These are phyloP conservation scores for Craterostigma plantagineum DNA, from an alignment of 257 asterid genomes.

Conservation along the genomic window DNA sequence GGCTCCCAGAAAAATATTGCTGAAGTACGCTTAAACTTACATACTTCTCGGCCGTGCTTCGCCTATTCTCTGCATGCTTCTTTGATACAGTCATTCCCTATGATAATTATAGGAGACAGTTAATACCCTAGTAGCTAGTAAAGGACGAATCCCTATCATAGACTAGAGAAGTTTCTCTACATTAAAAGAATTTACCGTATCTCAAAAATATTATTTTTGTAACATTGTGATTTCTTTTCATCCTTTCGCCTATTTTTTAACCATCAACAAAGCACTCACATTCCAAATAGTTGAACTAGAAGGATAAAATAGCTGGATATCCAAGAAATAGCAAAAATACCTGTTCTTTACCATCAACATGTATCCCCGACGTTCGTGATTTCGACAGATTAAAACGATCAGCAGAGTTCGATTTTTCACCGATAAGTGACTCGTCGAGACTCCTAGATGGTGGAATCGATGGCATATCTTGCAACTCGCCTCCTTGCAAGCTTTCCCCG, in stretches of 20 bases:
- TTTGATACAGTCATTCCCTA: conserved; percentile 17
- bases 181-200: too few species aligned
- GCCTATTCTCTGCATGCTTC: conserved; percentile 26
- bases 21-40: conserved; percentile 59
- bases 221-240: too few species aligned
- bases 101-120: not conserved
- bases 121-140: not conserved
- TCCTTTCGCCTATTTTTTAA: too few species aligned
- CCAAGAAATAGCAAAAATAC: conserved; percentile 13
- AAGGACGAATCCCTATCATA: not conserved
- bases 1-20: conserved; percentile 57
- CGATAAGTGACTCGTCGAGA: conserved; percentile 13
- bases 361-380: conserved; percentile 10
- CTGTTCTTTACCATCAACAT: conserved; percentile 14
- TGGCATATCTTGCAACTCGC: conserved; percentile 6
- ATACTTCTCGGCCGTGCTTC: conserved; percentile 44
- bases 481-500: conserved; percentile 9
- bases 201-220: too few species aligned
- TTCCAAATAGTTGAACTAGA: too few species aligned
- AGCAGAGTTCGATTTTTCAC: conserved; percentile 8
- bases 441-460: conserved; percentile 9
- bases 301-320: too few species aligned
- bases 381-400: conserved; percentile 11
- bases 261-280: too few species aligned
- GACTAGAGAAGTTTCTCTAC: too few species aligned